Conservation (phyloP, 2,329 filamentous ascomycete genomes). For the Fusarium stilboides region DNA sequence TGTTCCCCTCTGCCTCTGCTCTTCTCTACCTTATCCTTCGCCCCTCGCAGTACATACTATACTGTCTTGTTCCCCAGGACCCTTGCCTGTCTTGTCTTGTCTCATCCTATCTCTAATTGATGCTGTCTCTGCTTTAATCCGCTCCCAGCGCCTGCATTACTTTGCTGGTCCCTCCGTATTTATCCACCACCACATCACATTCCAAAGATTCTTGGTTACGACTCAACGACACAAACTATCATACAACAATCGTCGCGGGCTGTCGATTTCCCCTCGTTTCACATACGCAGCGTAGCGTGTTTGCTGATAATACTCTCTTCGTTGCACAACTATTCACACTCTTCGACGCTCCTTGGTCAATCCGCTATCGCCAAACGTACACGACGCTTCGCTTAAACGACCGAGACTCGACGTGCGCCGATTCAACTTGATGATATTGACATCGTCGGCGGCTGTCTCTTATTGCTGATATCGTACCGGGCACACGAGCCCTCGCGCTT, state of each 20-base stretch:
- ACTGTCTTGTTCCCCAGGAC: constrained; percentile 29
- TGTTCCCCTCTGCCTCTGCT: constrained; percentile 14
- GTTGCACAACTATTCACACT: constrained; percentile 18
- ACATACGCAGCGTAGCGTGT: constrained; percentile 27
- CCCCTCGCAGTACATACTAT: constrained; percentile 21
- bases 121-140: constrained; percentile 37
- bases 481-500: constrained; percentile 9
- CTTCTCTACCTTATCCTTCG: constrained; percentile 23
- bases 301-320: constrained; percentile 19
- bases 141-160: constrained; percentile 2
- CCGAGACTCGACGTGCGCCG: constrained; percentile 19
- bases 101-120: constrained; percentile 38
- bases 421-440: constrained; percentile 27
- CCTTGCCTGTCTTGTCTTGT: constrained; percentile 30
- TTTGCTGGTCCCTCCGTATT: constrained; percentile 21
- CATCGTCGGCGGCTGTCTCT: constrained; percentile 30
- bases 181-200: constrained; percentile 23
- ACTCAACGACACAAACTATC: constrained; percentile 37
- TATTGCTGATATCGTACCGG: constrained; percentile 25
- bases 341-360: constrained; percentile 35
- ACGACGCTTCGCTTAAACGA: constrained; percentile 17
- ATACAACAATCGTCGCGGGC: constrained; percentile 48
- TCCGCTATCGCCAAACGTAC: constrained; percentile 21
- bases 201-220: constrained; percentile 29
- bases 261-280: constrained; percentile 49